Base-by-base conservation (phyloP, 2,329 filamentous ascomycete species). In the Aspergillus latus region DNA sequence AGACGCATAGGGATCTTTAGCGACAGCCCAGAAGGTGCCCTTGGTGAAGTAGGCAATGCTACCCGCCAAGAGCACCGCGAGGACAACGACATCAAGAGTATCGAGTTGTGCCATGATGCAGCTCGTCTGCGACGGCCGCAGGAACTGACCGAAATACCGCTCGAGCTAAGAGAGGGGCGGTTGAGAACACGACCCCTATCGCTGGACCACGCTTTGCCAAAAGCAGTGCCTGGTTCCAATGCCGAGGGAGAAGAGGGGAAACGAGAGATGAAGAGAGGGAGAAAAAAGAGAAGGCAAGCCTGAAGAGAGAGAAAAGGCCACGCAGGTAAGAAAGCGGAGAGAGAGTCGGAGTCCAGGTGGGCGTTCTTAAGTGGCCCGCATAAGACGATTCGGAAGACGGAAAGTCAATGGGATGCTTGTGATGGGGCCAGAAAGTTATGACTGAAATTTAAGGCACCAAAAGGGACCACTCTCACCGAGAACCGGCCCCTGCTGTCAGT, bases 1-100 rank as follows among this genome's bases (percentile, higher is more conserved):
- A 68, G 82, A 84, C 64, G 90, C 89, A 75, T 96, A 96, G 26
- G 93, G 90, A 72, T 97, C 92, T 72, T 94, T 94, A 63, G 84
- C 83, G 51, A 96, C 83, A 29, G 84, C 92, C 70, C 70, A 99
- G 75, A 94, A 87, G 63, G 88, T 94, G 69, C 94, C 94, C 74
- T 99, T 99, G 64, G 94, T 97, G 78, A 99, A 96, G 79, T 97
- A 99, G 71, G 93, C 94, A 59, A 92, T 73, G 47, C 92, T 97
- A 64, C 91, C 94, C 57, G 95, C 74, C 54, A 97, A 83, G 67
- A 99, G 88, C 57, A 85, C 85, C 60, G 86, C 85, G 64, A 99
- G 89, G 82, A 99, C 94, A 68, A 96, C 76, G 67, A 97, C 83
- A 83, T 99, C 94, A 79, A 99, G 81, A 28, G 92, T 96, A 74